Conservation (phyloP, 768 basidiomycete species). For the Fomitopsis serialis region DNA sequence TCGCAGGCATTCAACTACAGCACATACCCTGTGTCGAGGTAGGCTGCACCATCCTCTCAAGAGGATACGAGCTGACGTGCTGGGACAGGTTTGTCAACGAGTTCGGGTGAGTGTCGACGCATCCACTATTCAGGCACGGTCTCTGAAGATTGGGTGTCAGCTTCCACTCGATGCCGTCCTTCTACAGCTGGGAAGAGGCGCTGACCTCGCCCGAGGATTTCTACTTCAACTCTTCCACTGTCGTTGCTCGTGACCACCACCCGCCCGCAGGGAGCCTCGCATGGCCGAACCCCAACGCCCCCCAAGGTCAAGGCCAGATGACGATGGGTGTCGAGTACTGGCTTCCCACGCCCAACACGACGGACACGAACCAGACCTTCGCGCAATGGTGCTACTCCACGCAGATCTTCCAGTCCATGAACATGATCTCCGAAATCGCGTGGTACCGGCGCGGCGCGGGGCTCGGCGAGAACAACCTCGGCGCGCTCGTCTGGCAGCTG, state of each 20-base stretch:
- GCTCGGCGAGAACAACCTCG: conserved; percentile 51
- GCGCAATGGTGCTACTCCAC: conserved; percentile 63
- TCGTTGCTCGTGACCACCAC: conserved; percentile 52
- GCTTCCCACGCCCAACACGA: conserved; percentile 46
- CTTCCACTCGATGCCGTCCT: conserved; percentile 60
- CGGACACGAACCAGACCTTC: conserved; percentile 50
- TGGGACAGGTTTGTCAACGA: conserved; percentile 49
- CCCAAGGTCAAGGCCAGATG: conserved; percentile 49
- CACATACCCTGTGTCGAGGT: conserved; percentile 46
- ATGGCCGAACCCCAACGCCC: conserved; percentile 53
- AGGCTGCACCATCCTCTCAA: neutral
- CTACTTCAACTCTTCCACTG: conserved; percentile 52
- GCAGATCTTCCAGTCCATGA: conserved; percentile 55
- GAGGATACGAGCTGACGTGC: neutral
- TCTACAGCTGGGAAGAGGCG: conserved; percentile 57
- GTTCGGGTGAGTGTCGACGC: conserved; percentile 36
- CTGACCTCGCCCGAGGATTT: conserved; percentile 45
- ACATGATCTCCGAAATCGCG: conserved; percentile 53
- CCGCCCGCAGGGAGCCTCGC: conserved; percentile 45
- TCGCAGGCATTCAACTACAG: conserved; percentile 46
- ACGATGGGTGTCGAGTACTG: conserved; percentile 44
- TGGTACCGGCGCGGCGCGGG: conserved; percentile 60
- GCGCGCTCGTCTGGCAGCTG: conserved; percentile 54
- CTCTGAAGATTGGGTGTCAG: conserved; percentile 20
- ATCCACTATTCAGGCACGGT: neutral